These are phyloP conservation scores for Striga asiatica DNA, from an alignment of 257 asterid genomes.

Conservation along the genomic window DNA sequence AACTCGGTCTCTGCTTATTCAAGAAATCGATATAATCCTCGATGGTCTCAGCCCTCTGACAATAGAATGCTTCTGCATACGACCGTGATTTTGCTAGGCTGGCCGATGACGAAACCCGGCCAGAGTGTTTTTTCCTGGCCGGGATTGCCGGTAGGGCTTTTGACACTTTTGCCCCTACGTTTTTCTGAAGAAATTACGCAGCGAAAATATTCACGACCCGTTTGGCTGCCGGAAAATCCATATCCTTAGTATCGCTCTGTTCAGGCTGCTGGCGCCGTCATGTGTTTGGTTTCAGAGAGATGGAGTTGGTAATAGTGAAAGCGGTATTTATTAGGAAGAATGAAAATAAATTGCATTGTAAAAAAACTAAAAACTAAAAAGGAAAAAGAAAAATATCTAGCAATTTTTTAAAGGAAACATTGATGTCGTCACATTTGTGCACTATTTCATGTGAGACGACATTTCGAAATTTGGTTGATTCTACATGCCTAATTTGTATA, in stretches of 20 bases:
- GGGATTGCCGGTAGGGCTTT: constrained; percentile 30
- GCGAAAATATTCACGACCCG: constrained; percentile 28
- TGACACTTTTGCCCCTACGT: constrained; percentile 46
- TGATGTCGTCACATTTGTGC: too few relatives aligned
- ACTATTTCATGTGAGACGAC: too few relatives aligned
- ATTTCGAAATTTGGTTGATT: too few relatives aligned
- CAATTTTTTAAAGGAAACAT: too few relatives aligned
- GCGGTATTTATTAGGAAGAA: constrained; percentile 37
- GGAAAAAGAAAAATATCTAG: neutral
- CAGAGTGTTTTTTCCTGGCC: constrained; percentile 31
- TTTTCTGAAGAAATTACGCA: constrained; percentile 37
- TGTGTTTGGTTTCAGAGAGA: constrained; percentile 10
- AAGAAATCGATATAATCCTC: constrained; percentile 90
- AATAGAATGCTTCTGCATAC: constrained; percentile 55
- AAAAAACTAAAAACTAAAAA: too few relatives aligned
- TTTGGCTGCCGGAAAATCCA: constrained; percentile 31
- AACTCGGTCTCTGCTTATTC: constrained; percentile 57
- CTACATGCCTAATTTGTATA: too few relatives aligned
- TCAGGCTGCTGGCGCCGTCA: constrained; percentile 19
- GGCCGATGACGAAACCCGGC: constrained; percentile 57
- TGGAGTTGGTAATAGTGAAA: constrained; percentile 17
- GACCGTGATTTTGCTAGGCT: constrained; percentile 61
- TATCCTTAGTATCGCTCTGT: constrained; percentile 13
- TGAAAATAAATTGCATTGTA: too few relatives aligned
- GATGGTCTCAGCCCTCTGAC: constrained; percentile 80